Percentiles rank a stretch among this genome's conserved stretches.
Conservation (phyloP, 805 yeast genomes). For the Clavispora phyllophila region DNA sequence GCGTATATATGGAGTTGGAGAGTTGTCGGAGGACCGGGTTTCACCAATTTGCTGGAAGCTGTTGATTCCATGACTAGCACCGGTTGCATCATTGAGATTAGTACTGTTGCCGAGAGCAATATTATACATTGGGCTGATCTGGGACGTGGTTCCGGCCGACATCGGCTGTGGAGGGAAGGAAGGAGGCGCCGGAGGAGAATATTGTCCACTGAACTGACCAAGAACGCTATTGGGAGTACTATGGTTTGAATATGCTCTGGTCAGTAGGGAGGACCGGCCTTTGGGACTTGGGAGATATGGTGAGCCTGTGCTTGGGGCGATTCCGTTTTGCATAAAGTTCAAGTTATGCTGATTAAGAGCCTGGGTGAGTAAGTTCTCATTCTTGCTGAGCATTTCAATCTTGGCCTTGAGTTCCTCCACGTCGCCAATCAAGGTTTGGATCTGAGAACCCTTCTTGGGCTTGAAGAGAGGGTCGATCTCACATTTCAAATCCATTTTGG, state of each 20-base stretch:
- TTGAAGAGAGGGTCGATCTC: constrained; percentile 88
- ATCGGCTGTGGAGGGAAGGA: not conserved
- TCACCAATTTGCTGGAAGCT: constrained; percentile 18
- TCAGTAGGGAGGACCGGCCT: constrained; percentile 4
- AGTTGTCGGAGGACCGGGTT: constrained; percentile 25
- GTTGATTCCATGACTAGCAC: constrained; percentile 9
- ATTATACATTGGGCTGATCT: constrained; percentile 1
- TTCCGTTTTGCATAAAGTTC: constrained; percentile 23
- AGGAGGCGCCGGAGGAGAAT: not conserved
- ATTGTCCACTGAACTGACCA: constrained; percentile 14
- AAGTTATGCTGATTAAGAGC: constrained; percentile 47
- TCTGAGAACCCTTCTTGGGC: constrained; percentile 88
- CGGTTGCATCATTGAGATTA: constrained; percentile 10
- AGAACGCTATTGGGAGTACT: constrained; percentile 10
- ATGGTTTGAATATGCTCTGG: constrained; percentile 4
- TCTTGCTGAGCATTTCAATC: constrained; percentile 58
- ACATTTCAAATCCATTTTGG: constrained; percentile 71
- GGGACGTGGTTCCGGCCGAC: not conserved
- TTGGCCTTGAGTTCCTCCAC: constrained; percentile 74
- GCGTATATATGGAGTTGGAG: constrained; percentile 15
- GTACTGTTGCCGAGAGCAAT: constrained; percentile 15
- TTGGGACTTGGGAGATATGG: constrained; percentile 5
- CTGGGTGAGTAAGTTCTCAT: constrained; percentile 63
- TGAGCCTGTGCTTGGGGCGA: constrained; percentile 9
- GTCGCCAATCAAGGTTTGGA: constrained; percentile 77